Evolutionary conservation across 2,329 filamentous ascomycete species (phyloP), one percentile per base, ranked within the genome.

Genomic region (Cladosporium austrohemisphaericum): DNA sequence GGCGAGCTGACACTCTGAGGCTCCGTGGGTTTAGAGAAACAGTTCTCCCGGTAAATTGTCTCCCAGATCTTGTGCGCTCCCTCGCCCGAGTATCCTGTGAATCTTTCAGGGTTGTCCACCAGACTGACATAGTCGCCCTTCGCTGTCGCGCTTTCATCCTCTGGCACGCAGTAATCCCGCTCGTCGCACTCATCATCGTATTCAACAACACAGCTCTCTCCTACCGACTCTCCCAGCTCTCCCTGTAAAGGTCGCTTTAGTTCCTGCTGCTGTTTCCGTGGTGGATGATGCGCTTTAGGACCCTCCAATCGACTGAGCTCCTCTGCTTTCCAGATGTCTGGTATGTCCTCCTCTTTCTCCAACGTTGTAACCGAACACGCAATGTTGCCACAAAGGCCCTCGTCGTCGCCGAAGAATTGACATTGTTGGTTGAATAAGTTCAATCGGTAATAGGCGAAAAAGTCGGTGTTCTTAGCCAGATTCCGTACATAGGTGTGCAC

Each of bases 41-140:
- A 98, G 68, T 98, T 98, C 69, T 98, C 93, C 45, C 89, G 80
- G 71, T 98, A 98, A 52, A 98, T 90, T 50, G 93, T 87, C 65
- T 95, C 86, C 93, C 93, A 98, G 13, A 98, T 88, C 71, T 94
- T 89, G 63, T 85, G 82, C 32, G 92, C 82, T 14, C 91, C 86
- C 52, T 85, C 80, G 47, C 93, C 93, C 6, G 85, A 80, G 65
- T 97, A 98, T 41, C 93, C 93, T 0, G 93, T 98, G 69, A 95
- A 98, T 52, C 91, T 81, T 66, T 98, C 92, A 1, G 92, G 92
- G 64, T 98, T 98, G 66, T 89, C 86, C 41, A 94, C 76, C 57
- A 98, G 76, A 69, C 88, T 95, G 61, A 98, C 93, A 66, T 98
- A 98, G 75, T 97, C 93, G 32, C 93, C 93, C 69, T 95, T 95